These are phyloP conservation scores for Fusarium pseudoanthophilum DNA, from an alignment of 2,329 filamentous ascomycete species.

Conservation along the genomic window DNA sequence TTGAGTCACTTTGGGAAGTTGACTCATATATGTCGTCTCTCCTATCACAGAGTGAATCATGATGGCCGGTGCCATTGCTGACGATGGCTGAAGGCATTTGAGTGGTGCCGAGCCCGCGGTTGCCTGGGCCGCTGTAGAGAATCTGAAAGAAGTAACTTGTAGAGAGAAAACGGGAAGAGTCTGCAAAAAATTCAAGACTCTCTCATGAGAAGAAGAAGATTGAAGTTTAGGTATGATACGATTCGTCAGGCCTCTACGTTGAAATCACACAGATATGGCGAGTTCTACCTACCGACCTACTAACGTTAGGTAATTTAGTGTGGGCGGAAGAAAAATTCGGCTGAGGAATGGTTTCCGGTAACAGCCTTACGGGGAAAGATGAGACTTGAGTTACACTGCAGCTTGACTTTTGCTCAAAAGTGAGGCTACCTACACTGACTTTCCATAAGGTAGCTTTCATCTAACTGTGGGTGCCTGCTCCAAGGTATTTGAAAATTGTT, in stretches of 20 bases:
- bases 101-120: background rate
- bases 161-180: background rate
- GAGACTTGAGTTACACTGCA: slow-evolving; percentile 21
- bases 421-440: background rate
- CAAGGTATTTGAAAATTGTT: background rate
- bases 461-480: background rate
- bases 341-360: slow-evolving; percentile 28
- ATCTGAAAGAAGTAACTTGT: background rate
- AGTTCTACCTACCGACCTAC: slow-evolving; percentile 7
- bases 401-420: slow-evolving; percentile 1
- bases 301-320: slow-evolving; percentile 24
- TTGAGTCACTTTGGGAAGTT: slow-evolving; percentile 54
- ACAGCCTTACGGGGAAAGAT: slow-evolving; percentile 2
- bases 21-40: slow-evolving; percentile 43
- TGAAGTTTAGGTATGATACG: slow-evolving; percentile 11
- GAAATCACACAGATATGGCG: slow-evolving; percentile 1
- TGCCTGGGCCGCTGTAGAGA: background rate
- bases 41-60: slow-evolving; percentile 35
- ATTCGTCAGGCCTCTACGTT: slow-evolving; percentile 7
- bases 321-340: slow-evolving; percentile 34
- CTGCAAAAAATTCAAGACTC: background rate
- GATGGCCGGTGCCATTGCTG: slow-evolving; percentile 17
- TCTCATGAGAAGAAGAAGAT: slow-evolving; percentile 7
- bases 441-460: background rate
- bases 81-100: slow-evolving; percentile 38